Base-by-base conservation (phyloP, 2,329 filamentous ascomycete genomes). In the Verticillium longisporum region DNA sequence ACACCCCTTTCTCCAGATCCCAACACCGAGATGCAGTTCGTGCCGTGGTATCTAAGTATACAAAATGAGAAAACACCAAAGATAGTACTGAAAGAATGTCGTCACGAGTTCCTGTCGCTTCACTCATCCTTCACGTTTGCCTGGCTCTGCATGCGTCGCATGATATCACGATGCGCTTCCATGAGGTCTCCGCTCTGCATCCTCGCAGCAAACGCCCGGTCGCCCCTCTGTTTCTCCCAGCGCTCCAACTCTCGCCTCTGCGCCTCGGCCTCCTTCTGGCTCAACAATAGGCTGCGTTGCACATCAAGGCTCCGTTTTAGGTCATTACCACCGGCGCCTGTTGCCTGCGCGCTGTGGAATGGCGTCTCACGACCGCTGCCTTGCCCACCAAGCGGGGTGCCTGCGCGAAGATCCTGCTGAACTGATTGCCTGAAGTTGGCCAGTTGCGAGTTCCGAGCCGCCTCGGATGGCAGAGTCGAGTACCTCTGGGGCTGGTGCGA, bases 181-280 rank as follows among this genome's bases (percentile, higher is more conserved):
- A 90, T 79, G 78, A 96, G 83, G 65, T 89, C 85, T 0, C 88
- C 88, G 15, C 84, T 86, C 60, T 91, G 82, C 89, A 96, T 95
- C 65, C 85, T 82, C 72, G 88, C 85, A 65, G 92, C 89, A 68
- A 92, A 87, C 41, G 81, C 81, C 57, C 83, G 83, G 14, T 90
- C 86, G 6, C 80, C 78, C 60, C 83, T 78, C 64, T 85, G 81
- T 65, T 82, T 83, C 57, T 83, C 84, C 53, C 79, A 75, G 60
- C 81, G 79, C 66, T 86, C 83, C 68, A 82, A 78, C 70, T 88
- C 83, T 59, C 81, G 80, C 58, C 81, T 80, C 68, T 84, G 79
- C 59, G 85, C 81, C 69, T 86, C 85, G 34, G 85, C 84, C 65
- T 87, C 84, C 65, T 83, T 83, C 66, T 89, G 87, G 38, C 80